Conservation (phyloP, 495 filamentous ascomycete species). For the Penicillium canariense region DNA sequence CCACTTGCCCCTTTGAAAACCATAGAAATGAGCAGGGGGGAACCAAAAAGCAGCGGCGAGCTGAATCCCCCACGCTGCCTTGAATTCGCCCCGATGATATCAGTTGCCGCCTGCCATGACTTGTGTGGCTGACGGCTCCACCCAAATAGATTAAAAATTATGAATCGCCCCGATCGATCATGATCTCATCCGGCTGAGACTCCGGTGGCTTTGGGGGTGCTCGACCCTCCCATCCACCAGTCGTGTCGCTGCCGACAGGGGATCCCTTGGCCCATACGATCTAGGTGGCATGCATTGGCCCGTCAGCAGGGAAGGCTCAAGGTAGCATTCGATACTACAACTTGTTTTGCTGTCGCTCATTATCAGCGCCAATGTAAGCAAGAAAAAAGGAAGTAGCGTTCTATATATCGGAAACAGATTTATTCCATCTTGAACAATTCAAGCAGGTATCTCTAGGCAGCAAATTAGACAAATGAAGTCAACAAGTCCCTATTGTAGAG, state of each 20-base stretch:
- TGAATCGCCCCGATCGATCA: slow-evolving; percentile 25
- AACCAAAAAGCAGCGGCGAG: background rate
- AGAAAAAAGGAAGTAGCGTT: background rate
- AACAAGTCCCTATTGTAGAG: background rate
- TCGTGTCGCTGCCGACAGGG: slow-evolving; percentile 2
- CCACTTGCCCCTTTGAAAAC: background rate
- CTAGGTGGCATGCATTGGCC: background rate
- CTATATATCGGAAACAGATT: background rate
- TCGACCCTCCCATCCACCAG: slow-evolving; percentile 3
- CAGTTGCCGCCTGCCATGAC: slow-evolving; percentile 21
- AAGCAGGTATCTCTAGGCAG: background rate
- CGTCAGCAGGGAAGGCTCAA: background rate
- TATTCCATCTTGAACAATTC: background rate
- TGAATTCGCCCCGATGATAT: slow-evolving; percentile 22
- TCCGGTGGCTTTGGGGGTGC: slow-evolving; percentile 8
- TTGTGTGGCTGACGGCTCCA: slow-evolving; percentile 33
- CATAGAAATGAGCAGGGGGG: background rate
- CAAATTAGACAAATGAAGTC: background rate
- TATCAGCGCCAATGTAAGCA: background rate
- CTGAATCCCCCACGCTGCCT: background rate
- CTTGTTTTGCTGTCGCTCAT: background rate
- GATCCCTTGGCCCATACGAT: slow-evolving; percentile 1
- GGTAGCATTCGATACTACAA: background rate
- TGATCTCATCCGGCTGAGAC: slow-evolving; percentile 32
- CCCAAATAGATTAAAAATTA: slow-evolving; percentile 35